These are phyloP conservation scores for Lodderomyces pseudojiufengensis DNA, from an alignment of 1,139 yeast genomes.

Conservation along the genomic window DNA sequence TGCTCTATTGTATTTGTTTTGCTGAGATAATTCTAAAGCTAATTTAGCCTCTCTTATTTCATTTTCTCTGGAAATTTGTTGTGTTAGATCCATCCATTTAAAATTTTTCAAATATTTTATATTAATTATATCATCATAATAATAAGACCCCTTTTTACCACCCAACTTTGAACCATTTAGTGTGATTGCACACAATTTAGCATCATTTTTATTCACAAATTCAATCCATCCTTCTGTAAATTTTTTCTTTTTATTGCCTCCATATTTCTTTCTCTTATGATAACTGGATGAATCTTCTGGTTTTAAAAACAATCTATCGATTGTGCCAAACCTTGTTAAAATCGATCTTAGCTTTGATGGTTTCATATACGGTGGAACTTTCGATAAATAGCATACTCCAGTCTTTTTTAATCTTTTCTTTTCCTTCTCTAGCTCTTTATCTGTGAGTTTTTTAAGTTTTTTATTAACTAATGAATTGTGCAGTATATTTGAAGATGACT, in stretches of 20 bases:
- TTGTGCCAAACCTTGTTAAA: slow-evolving; percentile 74
- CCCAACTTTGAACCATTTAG: slow-evolving; percentile 87
- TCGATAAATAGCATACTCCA: slow-evolving; percentile 88
- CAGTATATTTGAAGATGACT: slow-evolving; percentile 15
- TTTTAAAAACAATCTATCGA: slow-evolving; percentile 79
- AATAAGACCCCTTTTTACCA: slow-evolving; percentile 88
- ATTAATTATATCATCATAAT: slow-evolving; percentile 90
- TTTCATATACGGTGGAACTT: slow-evolving; percentile 95
- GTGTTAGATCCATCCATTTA: slow-evolving; percentile 94
- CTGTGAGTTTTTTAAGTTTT: slow-evolving; percentile 48
- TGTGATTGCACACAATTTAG: slow-evolving; percentile 82
- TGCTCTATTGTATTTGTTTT: slow-evolving; percentile 78
- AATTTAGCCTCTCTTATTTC: slow-evolving; percentile 85
- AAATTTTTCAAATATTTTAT: slow-evolving; percentile 86
- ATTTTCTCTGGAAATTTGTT: slow-evolving; percentile 87
- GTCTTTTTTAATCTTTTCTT: slow-evolving; percentile 62
- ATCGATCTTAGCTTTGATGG: slow-evolving; percentile 86
- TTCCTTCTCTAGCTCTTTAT: slow-evolving; percentile 53
- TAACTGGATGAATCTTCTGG: slow-evolving; percentile 75
- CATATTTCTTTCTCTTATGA: slow-evolving; percentile 70
- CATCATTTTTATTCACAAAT: slow-evolving; percentile 76
- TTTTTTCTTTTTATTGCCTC: slow-evolving; percentile 90
- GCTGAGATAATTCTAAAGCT: slow-evolving; percentile 85
- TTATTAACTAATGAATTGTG: slow-evolving; percentile 14
- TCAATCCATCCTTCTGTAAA: slow-evolving; percentile 98